phyloP scores from a whole-genome alignment of 2,329 filamentous ascomycete genomes.

The Cordyceps pruinosa region DNA sequence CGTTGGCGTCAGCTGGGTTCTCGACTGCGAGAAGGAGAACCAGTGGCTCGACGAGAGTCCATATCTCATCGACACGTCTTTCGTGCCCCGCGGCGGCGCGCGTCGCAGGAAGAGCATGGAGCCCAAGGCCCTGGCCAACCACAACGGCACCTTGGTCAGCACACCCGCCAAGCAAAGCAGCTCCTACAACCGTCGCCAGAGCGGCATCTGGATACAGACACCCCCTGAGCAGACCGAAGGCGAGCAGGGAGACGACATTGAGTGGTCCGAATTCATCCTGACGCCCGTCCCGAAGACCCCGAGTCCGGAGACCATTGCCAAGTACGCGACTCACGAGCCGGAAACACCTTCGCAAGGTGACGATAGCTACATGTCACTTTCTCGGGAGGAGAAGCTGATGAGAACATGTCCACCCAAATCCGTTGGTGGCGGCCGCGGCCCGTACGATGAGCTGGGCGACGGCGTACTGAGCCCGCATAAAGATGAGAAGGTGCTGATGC shows the following conservation, averaged over 20 bases:
- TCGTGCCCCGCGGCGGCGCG: constrained; percentile 61
- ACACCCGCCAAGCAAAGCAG: constrained; percentile 35
- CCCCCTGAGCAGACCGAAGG: constrained; percentile 39
- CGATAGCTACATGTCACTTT: constrained; percentile 26
- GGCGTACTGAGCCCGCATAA: constrained; percentile 43
- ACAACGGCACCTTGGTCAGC: constrained; percentile 56
- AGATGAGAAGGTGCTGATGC: constrained; percentile 51
- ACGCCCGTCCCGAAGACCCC: constrained; percentile 54
- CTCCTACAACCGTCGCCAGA: constrained; percentile 46
- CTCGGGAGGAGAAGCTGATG: constrained; percentile 34
- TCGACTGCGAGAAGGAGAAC: constrained; percentile 74
- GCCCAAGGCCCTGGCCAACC: constrained; percentile 60
- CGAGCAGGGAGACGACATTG: constrained; percentile 31
- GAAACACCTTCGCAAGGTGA: constrained; percentile 36
- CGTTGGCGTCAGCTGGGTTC: constrained; percentile 81
- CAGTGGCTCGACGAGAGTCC: constrained; percentile 67
- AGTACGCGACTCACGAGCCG: constrained; percentile 44
- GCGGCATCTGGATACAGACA: constrained; percentile 48
- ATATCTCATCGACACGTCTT: constrained; percentile 61
- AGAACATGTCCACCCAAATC: constrained; percentile 51
- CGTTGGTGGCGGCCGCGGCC: constrained; percentile 17
- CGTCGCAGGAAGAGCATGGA: constrained; percentile 78
- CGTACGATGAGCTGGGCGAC: constrained; percentile 32
- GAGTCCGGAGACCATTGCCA: constrained; percentile 46
- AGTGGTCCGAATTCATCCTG: constrained; percentile 38